Percentiles rank a stretch among this genome's conserved stretches.
These are phyloP conservation scores for Pelargonium fulgidum DNA, from an alignment of 441 rosid species.

Conservation along the genomic window DNA sequence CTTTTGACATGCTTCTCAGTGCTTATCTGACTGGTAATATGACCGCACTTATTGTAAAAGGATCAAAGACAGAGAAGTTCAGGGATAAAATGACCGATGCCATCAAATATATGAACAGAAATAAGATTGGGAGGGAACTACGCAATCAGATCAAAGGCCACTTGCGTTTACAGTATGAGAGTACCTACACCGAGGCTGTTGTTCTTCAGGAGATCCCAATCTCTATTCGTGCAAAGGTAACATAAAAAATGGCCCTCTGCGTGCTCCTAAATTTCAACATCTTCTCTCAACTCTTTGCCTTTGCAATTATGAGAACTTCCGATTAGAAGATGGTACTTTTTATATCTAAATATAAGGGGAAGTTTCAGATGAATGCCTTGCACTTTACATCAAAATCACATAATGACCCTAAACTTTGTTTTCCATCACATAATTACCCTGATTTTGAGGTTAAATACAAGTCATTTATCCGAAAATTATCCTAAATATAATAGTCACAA, in stretches of 20 bases:
- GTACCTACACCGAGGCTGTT: constrained; percentile 72
- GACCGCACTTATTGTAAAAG: constrained; percentile 95
- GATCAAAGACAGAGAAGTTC: constrained; percentile 87
- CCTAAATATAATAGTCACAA: no score
- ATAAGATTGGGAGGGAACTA: constrained; percentile 61
- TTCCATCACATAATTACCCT: no score
- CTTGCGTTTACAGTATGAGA: constrained; percentile 74
- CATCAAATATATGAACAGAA: constrained; percentile 77
- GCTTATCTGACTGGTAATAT: constrained; percentile 96
- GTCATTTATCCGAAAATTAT: no score
- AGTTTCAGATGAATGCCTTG: no score
- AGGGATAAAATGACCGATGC: constrained; percentile 94
- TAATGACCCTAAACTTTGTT: no score
- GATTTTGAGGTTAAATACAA: no score
- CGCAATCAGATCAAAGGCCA: constrained; percentile 76
- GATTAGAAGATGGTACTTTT: neutral
- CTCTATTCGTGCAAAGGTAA: constrained; percentile 91
- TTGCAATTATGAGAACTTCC: neutral
- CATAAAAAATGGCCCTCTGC: no score
- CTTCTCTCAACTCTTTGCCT: neutral
- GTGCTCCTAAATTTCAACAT: neutral
- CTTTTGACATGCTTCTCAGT: constrained; percentile 94
- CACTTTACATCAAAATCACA: no score
- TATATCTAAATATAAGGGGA: neutral
- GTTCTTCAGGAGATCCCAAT: constrained; percentile 81